Evolutionary conservation across 805 yeast species (phyloP), one percentile per base, ranked within the genome.

Genomic region (Babjeviella inositovora): DNA sequence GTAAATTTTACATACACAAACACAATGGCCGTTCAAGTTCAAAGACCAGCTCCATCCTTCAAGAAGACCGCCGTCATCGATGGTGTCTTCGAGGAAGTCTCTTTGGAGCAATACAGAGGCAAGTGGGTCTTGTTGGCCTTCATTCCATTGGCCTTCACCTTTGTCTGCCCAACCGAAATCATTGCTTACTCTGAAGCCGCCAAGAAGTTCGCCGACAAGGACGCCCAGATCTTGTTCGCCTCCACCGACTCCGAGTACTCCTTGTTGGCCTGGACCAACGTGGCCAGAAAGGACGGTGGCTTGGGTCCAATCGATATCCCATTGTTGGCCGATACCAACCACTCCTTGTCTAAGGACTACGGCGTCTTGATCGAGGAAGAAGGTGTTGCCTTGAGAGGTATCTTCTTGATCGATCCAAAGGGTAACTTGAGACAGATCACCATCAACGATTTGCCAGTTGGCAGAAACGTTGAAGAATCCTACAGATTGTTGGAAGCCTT

Each of bases 151-250:
- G 98, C 98, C 25, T 90, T 90, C 85, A 90, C 99, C 31, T 90
- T 90, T 42, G 97, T 90, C 34, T 90, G 98, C 64, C 98, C 99
- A 57, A 90, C 98, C 39, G 97, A 90, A 68, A 85, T 90, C 65
- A 74, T 90, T 57, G 97, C 97, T 41, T 90, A 84, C 76, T 80
- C 95, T 34, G 94, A 87, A 42, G 95, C 96, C 40, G 79, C 70
- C 42, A 70, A 73, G 65, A 73, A 75, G 67, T 90, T 90, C 61
- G 54, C 76, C 41, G 92, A 69, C 38, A 75, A 81, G 51, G 87
- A 73, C 45, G 71, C 82, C 38, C 80, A 82, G 62, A 73, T 90
- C 25, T 70, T 90, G 47, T 84, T 90, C 41, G 96, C 97, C 39
- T 87, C 97, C 32, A 87, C 96, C 40, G 99, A 90, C 64, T 87